Percentiles rank a stretch among this genome's conserved stretches.
Evolutionary conservation across 176 grass and related monocot genomes (phyloP).

Genomic region (Triticum aestivum): IWGSC_CS_RefSeq_v2.1 NC_057798.1:268744955-268745454

Average conservation of each 20-base stretch:
- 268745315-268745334: slow-evolving; percentile 94
- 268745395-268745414: not conserved
- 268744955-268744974: not conserved
- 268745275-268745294: slow-evolving; percentile 85
- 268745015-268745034: slow-evolving; percentile 36
- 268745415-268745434: not conserved
- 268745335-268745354: slow-evolving; percentile 91
- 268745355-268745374: slow-evolving; percentile 83
- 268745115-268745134: slow-evolving; percentile 93
- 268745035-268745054: slow-evolving; percentile 90
- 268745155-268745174: slow-evolving; percentile 85
- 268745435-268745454: not conserved
- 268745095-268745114: slow-evolving; percentile 88
- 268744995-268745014: not conserved
- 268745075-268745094: slow-evolving; percentile 75
- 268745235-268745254: slow-evolving; percentile 97
- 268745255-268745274: slow-evolving; percentile 91
- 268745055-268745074: slow-evolving; percentile 90
- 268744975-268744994: not conserved
- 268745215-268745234: slow-evolving; percentile 91
- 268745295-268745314: slow-evolving; percentile 67
- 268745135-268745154: slow-evolving; percentile 83
- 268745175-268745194: slow-evolving; percentile 97
- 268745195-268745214: slow-evolving; percentile 74
- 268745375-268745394: slow-evolving; percentile 51